Conservation (phyloP, 2,329 filamentous ascomycete genomes). For the Fusarium graminum region DNA sequence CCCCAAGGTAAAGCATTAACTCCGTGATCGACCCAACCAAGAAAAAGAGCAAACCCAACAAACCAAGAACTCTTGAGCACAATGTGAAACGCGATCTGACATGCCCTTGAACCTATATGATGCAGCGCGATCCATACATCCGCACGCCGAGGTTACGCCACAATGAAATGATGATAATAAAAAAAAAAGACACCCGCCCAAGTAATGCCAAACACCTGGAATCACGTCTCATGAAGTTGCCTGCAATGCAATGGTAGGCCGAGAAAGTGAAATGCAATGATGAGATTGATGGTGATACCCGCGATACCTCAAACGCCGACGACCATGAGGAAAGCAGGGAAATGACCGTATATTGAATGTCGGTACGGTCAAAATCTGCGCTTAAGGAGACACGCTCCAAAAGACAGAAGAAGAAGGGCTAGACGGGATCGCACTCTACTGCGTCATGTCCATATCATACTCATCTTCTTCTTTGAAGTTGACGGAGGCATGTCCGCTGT, state of each 20-base stretch:
- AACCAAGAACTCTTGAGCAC: constrained; percentile 31
- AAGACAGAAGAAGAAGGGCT: constrained; percentile 14
- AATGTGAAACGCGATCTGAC: constrained; percentile 34
- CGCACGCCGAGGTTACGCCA: constrained; percentile 34
- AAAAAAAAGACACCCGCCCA: constrained; percentile 25
- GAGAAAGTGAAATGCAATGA: constrained; percentile 35
- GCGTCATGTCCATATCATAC: constrained; percentile 82
- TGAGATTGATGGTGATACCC: constrained; percentile 17
- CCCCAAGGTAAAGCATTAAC: constrained; percentile 43
- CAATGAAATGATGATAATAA: constrained; percentile 6
- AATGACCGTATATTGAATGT: background rate
- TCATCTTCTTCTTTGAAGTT: constrained; percentile 96
- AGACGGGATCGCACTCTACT: constrained; percentile 37
- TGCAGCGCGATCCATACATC: constrained; percentile 39
- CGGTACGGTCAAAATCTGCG: background rate
- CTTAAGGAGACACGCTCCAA: constrained; percentile 3
- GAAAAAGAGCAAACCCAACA: constrained; percentile 18
- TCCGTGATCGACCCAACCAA: constrained; percentile 29
- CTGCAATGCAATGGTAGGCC: constrained; percentile 15
- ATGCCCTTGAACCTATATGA: constrained; percentile 46
- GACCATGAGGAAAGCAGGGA: constrained; percentile 25
- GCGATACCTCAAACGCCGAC: constrained; percentile 43
- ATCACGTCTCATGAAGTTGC: constrained; percentile 20
- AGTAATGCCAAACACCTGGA: constrained; percentile 41
- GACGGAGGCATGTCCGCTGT: constrained; percentile 73